Base-by-base conservation (phyloP, 345 rosid genomes). In the Gossypium herbaceum region DNA sequence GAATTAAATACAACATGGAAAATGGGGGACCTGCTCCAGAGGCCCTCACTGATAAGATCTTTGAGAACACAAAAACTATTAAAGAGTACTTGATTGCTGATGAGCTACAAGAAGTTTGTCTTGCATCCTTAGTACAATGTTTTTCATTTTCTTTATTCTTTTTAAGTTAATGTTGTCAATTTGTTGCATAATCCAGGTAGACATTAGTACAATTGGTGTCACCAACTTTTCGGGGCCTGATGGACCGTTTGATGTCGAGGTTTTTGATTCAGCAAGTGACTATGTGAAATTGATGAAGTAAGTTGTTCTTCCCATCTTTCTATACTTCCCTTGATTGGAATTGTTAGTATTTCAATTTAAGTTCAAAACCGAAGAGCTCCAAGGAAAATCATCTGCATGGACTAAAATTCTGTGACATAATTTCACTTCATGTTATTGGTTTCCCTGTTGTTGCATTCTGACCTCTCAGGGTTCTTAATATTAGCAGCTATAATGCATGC, bases 21-120 rank as follows among this genome's bases (percentile, higher is more conserved):
- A 96, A 92, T 69, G 99, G 99, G 77, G 99, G 99, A 75, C 99
- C 98, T 79, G 98, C 99, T 81, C 98, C 97, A 4, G 98, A 96
- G 86, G 92, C 88, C 44, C 86, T 93, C 78, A 90, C 97, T 41
- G 90, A 96, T 77, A 90, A 90, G 86, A 93, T 96, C 68, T 96
- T 85, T 85, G 97, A 93, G 80, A 93, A 93, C 86, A 96, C 98
- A 9, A 96, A 85, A 86, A 85, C 91, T 69, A 92, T 96, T 80
- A 88, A 84, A 78, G 97, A 96, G 77, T 96, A 96, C 81, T 80
- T 88, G 52, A 87, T 82, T 73, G 92, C 97, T 17, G 90, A 82
- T 71, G 86, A 86, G 83, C 81, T 93, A 51, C 97, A 92, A 57
- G 79, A 86, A 85, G 99, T 95, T 82, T 73, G 41, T 65, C 80